Evolutionary conservation across 768 basidiomycete genomes (phyloP).

Genomic region (Sistotremastrum suecicum): DNA sequence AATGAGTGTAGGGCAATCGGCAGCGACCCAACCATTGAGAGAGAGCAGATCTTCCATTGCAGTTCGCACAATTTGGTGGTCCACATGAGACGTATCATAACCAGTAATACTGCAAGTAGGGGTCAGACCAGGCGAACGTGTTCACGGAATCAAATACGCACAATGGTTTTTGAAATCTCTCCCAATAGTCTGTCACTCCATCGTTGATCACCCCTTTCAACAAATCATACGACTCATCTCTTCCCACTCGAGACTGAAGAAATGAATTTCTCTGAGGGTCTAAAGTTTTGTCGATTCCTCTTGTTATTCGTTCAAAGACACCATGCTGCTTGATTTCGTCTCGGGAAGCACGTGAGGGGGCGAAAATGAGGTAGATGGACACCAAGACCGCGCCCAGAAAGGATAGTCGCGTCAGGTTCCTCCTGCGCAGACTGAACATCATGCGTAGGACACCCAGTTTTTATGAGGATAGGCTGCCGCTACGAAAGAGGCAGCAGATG

Average conservation of each 20-base stretch:
- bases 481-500: too few species aligned
- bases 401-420: conserved; percentile 12
- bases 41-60: conserved; percentile 91
- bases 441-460: conserved; percentile 6
- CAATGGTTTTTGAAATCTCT: conserved; percentile 85
- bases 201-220: conserved; percentile 60
- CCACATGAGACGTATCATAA: conserved; percentile 75
- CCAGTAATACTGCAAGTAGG: conserved; percentile 47
- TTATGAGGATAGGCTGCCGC: too few species aligned
- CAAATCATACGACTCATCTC: conserved; percentile 74
- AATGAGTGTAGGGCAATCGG: conserved; percentile 80
- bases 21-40: conserved; percentile 96
- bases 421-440: conserved; percentile 18
- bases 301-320: conserved; percentile 50
- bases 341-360: conserved; percentile 9
- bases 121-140: neutral
- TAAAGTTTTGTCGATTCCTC: conserved; percentile 54
- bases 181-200: conserved; percentile 84
- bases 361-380: conserved; percentile 9
- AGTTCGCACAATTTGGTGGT: conserved; percentile 77
- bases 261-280: conserved; percentile 85
- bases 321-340: conserved; percentile 41
- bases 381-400: conserved; percentile 11
- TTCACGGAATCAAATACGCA: conserved; percentile 24
- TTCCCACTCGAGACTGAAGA: conserved; percentile 74